Evolutionary conservation across 1,284 basidiomycete species (phyloP).

Genomic region (Clitocybe nebularis): DNA sequence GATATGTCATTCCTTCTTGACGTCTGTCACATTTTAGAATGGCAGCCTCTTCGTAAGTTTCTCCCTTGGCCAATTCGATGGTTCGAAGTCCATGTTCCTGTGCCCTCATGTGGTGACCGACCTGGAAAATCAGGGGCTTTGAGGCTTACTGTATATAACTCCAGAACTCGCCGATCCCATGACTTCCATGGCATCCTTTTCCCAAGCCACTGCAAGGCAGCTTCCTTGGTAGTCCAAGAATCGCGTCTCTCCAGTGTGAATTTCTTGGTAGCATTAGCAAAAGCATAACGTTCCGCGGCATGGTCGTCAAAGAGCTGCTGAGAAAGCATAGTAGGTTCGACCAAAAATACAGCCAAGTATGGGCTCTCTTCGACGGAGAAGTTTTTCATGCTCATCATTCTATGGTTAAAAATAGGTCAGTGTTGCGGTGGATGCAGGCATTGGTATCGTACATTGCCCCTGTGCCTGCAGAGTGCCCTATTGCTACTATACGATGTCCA

Average conservation of each 20-base stretch:
- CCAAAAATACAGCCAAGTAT: slow-evolving; percentile 32
- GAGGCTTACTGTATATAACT: slow-evolving; percentile 29
- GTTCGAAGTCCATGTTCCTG: slow-evolving; percentile 28
- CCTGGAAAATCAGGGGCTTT: too few species aligned
- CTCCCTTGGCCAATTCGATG: slow-evolving; percentile 22
- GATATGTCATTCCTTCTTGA: slow-evolving; percentile 40
- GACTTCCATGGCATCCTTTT: slow-evolving; percentile 37
- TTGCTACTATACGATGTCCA: slow-evolving; percentile 33
- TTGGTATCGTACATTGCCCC: slow-evolving; percentile 33
- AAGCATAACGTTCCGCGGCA: slow-evolving; percentile 30
- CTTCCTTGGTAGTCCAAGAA: slow-evolving; percentile 31
- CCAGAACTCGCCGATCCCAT: slow-evolving; percentile 36
- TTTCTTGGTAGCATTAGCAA: slow-evolving; percentile 32
- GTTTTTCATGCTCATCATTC: slow-evolving; percentile 29
- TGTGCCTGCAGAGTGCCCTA: slow-evolving; percentile 45
- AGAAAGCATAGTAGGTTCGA: slow-evolving; percentile 39
- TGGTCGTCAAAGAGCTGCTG: slow-evolving; percentile 30
- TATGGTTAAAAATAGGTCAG: slow-evolving; percentile 11
- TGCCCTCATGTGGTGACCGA: too few species aligned
- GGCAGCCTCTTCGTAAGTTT: slow-evolving; percentile 21
- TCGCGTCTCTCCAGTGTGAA: slow-evolving; percentile 32
- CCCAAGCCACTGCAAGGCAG: slow-evolving; percentile 34
- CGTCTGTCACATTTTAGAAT: slow-evolving; percentile 35
- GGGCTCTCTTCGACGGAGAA: slow-evolving; percentile 23
- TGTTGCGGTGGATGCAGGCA: background rate